Evolutionary conservation across 805 yeast species (phyloP), one percentile per base, ranked within the genome.

Genomic region (Metschnikowia aberdeeniae): DNA sequence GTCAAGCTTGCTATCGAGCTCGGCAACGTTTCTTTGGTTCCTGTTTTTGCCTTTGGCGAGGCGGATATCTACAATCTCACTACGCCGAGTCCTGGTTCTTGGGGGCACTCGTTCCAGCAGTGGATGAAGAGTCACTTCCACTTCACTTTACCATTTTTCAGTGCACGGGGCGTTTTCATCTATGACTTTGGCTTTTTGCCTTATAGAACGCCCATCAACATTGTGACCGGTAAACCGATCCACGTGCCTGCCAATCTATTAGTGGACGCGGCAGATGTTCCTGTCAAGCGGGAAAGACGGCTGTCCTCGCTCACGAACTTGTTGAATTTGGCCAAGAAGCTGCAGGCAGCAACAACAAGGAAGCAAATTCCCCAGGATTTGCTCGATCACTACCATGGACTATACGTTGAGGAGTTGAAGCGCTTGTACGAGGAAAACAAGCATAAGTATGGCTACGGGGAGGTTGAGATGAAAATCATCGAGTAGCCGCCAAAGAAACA

Each of bases 151-250:
- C 99, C 99, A 1, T 78, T 93, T 40, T 86, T 93, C 67, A 84
- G 87, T 60, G 97, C 97, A 1, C 73, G 98, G 36, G 97, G 98
- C 0, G 73, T 93, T 0, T 90, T 92, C 66, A 88, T 92, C 57
- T 87, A 90, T 57, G 96, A 89, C 60, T 87, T 86, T 67, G 99
- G 99, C 0, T 66, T 93, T 27, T 64, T 93, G 46, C 98, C 99
- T 1, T 90, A 80, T 61, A 74, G 97, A 53, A 77, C 83, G 43
- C 87, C 87, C 2, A 82, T 93, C 44, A 75, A 86, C 50, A 73
- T 93, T 11, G 95, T 87, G 46, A 69, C 81, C 29, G 95, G 95
- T 0, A 67, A 64, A 19, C 90, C 95, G 5, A 80, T 84, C 20
- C 67, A 72, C 40, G 72, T 83, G 5, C 85, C 87, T 4, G 53